phyloP scores from a whole-genome alignment of 345 rosid species.

The Citrus glauca region DNA sequence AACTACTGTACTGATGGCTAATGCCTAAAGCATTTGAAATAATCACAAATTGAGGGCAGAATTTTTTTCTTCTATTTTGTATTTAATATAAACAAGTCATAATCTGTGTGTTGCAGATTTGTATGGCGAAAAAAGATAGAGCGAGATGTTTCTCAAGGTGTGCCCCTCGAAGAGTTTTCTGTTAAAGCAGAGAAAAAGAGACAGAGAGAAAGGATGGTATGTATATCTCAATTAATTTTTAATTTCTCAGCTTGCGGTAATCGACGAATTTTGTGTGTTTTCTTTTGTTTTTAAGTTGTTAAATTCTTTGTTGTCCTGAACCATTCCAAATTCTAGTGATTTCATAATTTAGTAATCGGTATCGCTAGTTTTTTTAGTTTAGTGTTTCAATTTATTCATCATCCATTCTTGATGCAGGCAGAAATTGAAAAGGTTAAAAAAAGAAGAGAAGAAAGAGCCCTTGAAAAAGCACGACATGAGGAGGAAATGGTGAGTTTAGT shows the following conservation, averaged over 20 bases:
- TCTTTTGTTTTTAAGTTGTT: background rate
- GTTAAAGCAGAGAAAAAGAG: constrained; percentile 84
- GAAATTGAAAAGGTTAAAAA: constrained; percentile 95
- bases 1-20: background rate
- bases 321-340: background rate
- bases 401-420: constrained; percentile 40
- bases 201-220: constrained; percentile 82
- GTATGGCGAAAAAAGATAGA: constrained; percentile 96
- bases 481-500: constrained; percentile 76
- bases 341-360: background rate
- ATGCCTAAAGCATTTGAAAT: background rate
- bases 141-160: constrained; percentile 73
- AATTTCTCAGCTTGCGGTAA: background rate
- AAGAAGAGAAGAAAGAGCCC: constrained; percentile 95
- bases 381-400: background rate
- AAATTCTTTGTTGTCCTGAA: background rate
- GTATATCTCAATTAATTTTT: constrained; percentile 3
- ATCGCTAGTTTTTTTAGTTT: background rate
- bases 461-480: constrained; percentile 87
- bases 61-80: background rate
- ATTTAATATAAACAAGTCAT: background rate
- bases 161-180: constrained; percentile 57
- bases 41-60: background rate
- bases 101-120: constrained; percentile 48
- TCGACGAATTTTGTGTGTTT: background rate